Percentiles rank a stretch among this genome's conserved stretches.
These are phyloP conservation scores for Porogramme epimiltina DNA, from an alignment of 1,284 basidiomycete genomes.

Conservation along the genomic window DNA sequence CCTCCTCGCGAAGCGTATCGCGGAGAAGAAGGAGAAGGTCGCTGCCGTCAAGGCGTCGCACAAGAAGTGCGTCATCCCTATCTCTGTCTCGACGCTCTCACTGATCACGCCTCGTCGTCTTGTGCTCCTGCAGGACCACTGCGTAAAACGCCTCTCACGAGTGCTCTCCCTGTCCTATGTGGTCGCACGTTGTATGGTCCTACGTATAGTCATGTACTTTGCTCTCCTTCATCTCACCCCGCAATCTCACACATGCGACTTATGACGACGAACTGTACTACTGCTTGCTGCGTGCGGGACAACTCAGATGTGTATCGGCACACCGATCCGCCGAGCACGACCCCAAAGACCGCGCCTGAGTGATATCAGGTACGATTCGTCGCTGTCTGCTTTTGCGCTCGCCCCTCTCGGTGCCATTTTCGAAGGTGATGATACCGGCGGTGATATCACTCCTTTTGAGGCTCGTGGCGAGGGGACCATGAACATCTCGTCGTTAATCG, in stretches of 20 bases:
- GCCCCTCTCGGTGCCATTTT: too few relatives aligned
- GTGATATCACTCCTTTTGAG: too few relatives aligned
- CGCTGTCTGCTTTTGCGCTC: too few relatives aligned
- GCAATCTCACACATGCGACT: constrained; percentile 25
- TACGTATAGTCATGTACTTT: constrained; percentile 24
- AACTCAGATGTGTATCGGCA: too few relatives aligned
- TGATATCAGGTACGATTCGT: too few relatives aligned
- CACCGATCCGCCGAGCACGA: too few relatives aligned
- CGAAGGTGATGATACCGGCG: too few relatives aligned
- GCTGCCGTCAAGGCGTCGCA: constrained; percentile 79
- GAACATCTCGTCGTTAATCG: too few relatives aligned
- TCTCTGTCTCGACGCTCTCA: background rate
- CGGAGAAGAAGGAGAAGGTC: constrained; percentile 91
- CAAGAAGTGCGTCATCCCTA: constrained; percentile 48
- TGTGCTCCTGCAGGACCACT: constrained; percentile 7
- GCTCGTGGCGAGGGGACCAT: too few relatives aligned
- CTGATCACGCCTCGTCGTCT: background rate
- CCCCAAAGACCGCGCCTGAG: too few relatives aligned
- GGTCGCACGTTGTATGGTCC: constrained; percentile 25
- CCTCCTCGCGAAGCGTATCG: constrained; percentile 86
- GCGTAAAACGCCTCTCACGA: constrained; percentile 18
- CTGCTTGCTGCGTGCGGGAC: too few relatives aligned
- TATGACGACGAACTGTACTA: constrained; percentile 21
- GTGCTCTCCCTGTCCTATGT: constrained; percentile 19
- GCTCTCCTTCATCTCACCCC: constrained; percentile 17